Percentiles rank a stretch among this genome's conserved stretches.
These are phyloP conservation scores for Salix brachista DNA, from an alignment of 345 rosid genomes.

Conservation along the genomic window DNA sequence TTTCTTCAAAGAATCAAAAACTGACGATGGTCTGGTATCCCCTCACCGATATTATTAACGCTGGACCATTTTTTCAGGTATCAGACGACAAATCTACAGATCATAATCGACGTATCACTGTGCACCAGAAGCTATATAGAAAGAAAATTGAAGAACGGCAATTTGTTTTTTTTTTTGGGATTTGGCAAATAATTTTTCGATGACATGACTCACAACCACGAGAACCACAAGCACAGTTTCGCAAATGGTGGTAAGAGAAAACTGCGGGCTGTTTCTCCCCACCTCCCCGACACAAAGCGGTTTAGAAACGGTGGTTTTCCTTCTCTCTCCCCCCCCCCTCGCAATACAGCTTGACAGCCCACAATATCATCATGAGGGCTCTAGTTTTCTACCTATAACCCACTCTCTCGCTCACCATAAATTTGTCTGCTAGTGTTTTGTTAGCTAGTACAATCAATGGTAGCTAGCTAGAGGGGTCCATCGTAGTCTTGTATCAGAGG, in stretches of 20 bases:
- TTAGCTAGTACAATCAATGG: conserved; percentile 17
- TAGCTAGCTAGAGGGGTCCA: conserved; percentile 16
- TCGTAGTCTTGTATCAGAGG: neutral
- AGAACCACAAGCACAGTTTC: conserved; percentile 19
- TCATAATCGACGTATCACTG: neutral
- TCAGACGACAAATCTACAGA: neutral
- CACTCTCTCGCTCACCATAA: neutral
- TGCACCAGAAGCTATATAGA: too few species aligned
- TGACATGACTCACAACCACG: conserved; percentile 35
- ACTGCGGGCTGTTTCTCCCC: conserved; percentile 49
- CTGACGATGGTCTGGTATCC: too few species aligned
- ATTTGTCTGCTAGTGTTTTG: conserved; percentile 31
- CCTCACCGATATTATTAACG: neutral
- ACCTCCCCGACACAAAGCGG: conserved; percentile 49
- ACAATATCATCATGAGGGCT: conserved; percentile 28
- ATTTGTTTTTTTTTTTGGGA: too few species aligned
- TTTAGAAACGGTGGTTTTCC: conserved; percentile 22
- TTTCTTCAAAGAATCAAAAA: too few species aligned
- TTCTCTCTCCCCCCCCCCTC: neutral
- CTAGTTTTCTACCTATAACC: conserved; percentile 6
- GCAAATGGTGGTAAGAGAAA: conserved; percentile 32
- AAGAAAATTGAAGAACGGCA: too few species aligned
- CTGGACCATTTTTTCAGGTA: too few species aligned
- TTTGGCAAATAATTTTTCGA: neutral
- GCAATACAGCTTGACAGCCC: conserved; percentile 37